These are phyloP conservation scores for Cryptococcus floricola DNA, from an alignment of 1,284 basidiomycete genomes.

Conservation along the genomic window DNA sequence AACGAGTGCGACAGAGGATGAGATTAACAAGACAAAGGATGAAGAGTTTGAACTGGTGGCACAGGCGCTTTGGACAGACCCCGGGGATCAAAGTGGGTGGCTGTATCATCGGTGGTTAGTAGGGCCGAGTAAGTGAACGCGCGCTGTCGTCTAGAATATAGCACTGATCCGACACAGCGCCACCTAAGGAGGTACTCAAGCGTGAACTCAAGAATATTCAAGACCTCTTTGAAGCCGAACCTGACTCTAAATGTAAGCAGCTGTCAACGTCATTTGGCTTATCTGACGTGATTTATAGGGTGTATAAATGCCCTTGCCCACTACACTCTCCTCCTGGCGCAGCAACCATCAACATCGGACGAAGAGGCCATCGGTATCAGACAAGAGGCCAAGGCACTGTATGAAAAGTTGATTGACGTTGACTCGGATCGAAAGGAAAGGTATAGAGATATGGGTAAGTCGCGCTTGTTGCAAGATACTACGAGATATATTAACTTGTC, in stretches of 20 bases:
- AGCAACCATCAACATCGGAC: conserved; percentile 1
- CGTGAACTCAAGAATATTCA: conserved; percentile 78
- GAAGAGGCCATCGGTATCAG: conserved; percentile 17
- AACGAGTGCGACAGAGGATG: conserved; percentile 48
- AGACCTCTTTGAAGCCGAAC: conserved; percentile 83
- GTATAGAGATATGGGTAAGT: conserved; percentile 42
- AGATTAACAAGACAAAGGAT: conserved; percentile 57
- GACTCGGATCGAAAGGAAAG: conserved; percentile 45
- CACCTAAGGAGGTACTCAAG: conserved; percentile 58
- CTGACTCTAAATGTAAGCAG: conserved; percentile 83
- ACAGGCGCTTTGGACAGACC: conserved; percentile 95
- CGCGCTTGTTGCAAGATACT: too few relatives aligned
- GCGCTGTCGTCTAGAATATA: background rate
- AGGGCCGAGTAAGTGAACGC: conserved; percentile 58
- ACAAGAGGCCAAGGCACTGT: conserved; percentile 30
- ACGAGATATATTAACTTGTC: too few relatives aligned
- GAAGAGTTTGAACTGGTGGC: conserved; percentile 86
- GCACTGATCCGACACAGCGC: conserved; percentile 50
- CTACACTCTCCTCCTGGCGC: conserved; percentile 54
- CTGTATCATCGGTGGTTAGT: conserved; percentile 96
- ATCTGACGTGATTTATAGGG: conserved; percentile 56
- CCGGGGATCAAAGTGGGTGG: conserved; percentile 94
- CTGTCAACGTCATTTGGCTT: background rate
- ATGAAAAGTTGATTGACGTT: conserved; percentile 36
- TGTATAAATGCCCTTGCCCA: conserved; percentile 87